Percentiles rank a stretch among this genome's conserved stretches.
Evolutionary conservation across 1,284 basidiomycete genomes (phyloP).

Genomic region (Trichosporon faecale): DNA sequence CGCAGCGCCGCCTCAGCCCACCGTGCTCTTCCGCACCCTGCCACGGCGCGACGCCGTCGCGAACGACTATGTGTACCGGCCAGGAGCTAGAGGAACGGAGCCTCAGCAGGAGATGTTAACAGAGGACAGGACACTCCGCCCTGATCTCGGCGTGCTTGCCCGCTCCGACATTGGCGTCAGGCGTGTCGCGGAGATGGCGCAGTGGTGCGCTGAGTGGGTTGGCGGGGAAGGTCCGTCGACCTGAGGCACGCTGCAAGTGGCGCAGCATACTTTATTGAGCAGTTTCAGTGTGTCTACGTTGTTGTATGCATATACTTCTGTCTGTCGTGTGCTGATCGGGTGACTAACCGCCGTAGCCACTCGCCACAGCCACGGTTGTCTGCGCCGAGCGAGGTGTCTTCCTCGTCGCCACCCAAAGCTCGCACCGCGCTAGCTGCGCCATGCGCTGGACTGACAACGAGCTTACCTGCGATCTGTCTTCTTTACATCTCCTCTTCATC

Average conservation of each 20-base stretch:
- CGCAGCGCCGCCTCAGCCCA: conserved; percentile 20
- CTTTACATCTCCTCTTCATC: too few relatives aligned
- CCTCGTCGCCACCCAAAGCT: neutral
- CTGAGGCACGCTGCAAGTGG: neutral
- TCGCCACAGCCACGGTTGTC: too few relatives aligned
- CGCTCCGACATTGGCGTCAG: conserved; percentile 40
- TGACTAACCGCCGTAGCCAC: neutral
- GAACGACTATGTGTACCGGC: conserved; percentile 32
- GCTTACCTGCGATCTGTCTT: neutral
- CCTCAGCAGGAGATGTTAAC: neutral
- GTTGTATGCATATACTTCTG: conserved; percentile 1
- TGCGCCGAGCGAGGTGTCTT: neutral
- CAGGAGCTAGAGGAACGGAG: conserved; percentile 5
- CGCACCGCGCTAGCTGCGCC: neutral
- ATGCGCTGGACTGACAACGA: neutral
- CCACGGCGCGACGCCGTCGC: conserved; percentile 28
- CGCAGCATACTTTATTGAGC: neutral
- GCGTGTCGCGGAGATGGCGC: conserved; percentile 35
- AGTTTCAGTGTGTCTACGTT: neutral
- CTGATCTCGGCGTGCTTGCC: conserved; percentile 37
- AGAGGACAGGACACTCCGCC: conserved; percentile 29
- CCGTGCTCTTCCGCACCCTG: conserved; percentile 42
- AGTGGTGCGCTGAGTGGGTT: conserved; percentile 44
- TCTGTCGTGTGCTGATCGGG: neutral
- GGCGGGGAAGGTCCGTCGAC: conserved; percentile 33